Evolutionary conservation across 768 basidiomycete species (phyloP).

Genomic region (Suillus subalutaceus): DNA sequence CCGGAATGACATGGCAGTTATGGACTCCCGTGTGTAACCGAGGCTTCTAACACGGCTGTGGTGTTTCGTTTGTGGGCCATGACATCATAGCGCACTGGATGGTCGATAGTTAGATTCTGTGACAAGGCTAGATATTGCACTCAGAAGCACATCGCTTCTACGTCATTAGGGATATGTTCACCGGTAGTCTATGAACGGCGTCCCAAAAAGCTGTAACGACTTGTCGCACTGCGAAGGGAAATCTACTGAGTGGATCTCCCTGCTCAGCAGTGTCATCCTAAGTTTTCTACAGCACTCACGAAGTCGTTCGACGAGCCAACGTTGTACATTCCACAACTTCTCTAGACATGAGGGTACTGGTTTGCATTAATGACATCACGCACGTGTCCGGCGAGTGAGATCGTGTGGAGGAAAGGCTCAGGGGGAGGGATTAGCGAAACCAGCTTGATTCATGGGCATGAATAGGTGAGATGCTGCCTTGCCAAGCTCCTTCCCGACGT

Average conservation of each 20-base stretch:
- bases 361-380: slow-evolving; percentile 1
- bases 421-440: too few relatives aligned
- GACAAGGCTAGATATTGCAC: not conserved
- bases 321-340: not conserved
- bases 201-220: not conserved
- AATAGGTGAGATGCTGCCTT: not conserved
- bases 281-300: slow-evolving; percentile 4
- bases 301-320: not conserved
- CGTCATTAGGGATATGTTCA: too few relatives aligned
- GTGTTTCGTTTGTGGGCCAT: not conserved
- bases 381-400: not conserved
- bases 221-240: not conserved
- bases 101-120: not conserved
- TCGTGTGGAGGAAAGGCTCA: too few relatives aligned
- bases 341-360: not conserved
- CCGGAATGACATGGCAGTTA: not conserved
- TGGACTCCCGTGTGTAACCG: not conserved
- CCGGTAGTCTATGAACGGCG: slow-evolving; percentile 1
- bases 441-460: not conserved
- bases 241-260: not conserved
- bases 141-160: slow-evolving; percentile 1
- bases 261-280: not conserved
- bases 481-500: not conserved
- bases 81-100: not conserved
- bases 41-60: not conserved